Base-by-base conservation (phyloP, 2,329 filamentous ascomycete species). In the Ceratocystis diversiconidia region DNA sequence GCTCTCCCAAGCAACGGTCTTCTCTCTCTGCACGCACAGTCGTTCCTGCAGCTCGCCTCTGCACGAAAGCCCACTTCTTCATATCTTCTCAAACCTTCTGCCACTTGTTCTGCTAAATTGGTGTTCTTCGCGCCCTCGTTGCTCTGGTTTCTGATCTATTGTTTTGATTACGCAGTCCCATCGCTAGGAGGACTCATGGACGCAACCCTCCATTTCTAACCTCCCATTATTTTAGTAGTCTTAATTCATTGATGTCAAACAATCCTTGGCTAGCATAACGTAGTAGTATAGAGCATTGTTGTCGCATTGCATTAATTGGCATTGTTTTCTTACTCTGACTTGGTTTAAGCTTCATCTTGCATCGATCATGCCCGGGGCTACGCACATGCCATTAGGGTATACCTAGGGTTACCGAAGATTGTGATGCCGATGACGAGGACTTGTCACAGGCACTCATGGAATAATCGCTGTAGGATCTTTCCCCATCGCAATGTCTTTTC, bases 21-120 rank as follows among this genome's bases (percentile, higher is more conserved):
- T 12, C 48, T 22, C 28, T n/a, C 28, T n/a, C 28, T 36, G 41
- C 62, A 30, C 19, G 41, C 36, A 50, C 46, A 48, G 50, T 55
- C 22, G 63, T 64, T 64, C 63, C 63, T 64, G 63, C 63, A 64
- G 52, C 50, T 64, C 63, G 63, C 25, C 41, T 64, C 63, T 64
- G 63, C 63, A 59, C 32, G 36, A 65, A 36, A 44, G 15, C 28
- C 46, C 41, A 41, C 50, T 65, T 57, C 19, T 61, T 65, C 55
- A 59, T 36, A 15, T 25, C 19, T 25, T 30, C 19, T 30, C 12
- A 19, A 25, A 50, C 43, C 19, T 30, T 28, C 17, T 59, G 17
- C 41, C 22, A 28, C 25, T 52, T 36, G 7, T 48, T 48, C 12
- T 52, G n/a, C 52, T 2, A 12, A 57, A 7, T 62, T 61, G 36